These are phyloP conservation scores for Phytophthora parvispora DNA, from an alignment of 352 stramenopile genomes.

Conservation along the genomic window DNA sequence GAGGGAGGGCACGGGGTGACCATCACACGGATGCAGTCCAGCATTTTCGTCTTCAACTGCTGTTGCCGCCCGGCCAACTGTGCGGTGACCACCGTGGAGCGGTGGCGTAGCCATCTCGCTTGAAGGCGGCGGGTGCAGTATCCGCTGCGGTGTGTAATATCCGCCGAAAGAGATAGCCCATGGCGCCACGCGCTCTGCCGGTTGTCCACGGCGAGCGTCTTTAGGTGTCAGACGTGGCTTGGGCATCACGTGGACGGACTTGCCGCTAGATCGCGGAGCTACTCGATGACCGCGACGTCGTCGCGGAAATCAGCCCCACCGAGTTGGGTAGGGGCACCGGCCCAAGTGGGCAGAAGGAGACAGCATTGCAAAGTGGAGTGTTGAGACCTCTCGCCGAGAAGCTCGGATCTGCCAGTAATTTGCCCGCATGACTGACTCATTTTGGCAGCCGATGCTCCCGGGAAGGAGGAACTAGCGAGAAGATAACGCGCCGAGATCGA, in stretches of 20 bases:
- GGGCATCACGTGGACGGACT: conserved; percentile 1
- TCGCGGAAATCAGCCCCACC: not conserved
- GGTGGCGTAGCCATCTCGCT: conserved; percentile 17
- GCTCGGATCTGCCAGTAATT: not conserved
- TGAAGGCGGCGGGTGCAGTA: not conserved
- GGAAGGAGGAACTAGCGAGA: conserved; percentile 25
- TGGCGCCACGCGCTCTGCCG: conserved; percentile 9
- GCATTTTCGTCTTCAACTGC: conserved; percentile 19
- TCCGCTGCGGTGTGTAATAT: conserved; percentile 6
- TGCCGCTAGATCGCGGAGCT: conserved; percentile 2
- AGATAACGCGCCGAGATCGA: conserved; percentile 16
- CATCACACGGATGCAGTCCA: conserved; percentile 13
- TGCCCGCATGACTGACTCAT: not conserved
- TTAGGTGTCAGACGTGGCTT: conserved; percentile 16
- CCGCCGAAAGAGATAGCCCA: conserved; percentile 19
- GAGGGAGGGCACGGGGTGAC: conserved; percentile 15
- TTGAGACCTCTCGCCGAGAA: conserved; percentile 6
- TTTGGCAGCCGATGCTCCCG: conserved; percentile 6
- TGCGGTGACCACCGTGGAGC: conserved; percentile 1
- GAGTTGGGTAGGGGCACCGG: not conserved
- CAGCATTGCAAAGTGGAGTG: conserved; percentile 11
- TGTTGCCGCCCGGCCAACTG: conserved; percentile 16
- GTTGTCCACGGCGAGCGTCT: conserved; percentile 4
- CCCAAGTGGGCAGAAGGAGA: not conserved
- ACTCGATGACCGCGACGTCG: not conserved